A percentile compares a stretch with the other conserved stretches of the same genome.
These are phyloP conservation scores for Penicillium canariense DNA, from an alignment of 495 filamentous ascomycete species.

Conservation along the genomic window DNA sequence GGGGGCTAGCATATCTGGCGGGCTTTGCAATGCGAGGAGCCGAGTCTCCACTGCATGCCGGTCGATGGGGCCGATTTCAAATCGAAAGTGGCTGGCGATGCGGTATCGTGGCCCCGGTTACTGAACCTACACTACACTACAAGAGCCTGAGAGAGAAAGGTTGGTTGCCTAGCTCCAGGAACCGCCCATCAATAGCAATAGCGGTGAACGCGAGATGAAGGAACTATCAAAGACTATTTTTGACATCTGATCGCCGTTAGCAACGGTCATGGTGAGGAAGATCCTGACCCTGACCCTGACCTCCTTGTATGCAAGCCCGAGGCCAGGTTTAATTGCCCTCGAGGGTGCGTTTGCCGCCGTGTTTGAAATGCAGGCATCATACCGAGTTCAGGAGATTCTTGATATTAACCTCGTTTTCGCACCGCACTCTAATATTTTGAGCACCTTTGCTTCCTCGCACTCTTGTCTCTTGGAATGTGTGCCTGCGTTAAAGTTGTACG, in stretches of 20 bases:
- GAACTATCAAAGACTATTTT: background rate
- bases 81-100: background rate
- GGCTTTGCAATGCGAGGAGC: constrained; percentile 12
- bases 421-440: background rate
- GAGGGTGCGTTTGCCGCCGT: background rate
- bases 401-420: background rate
- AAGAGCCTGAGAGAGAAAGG: background rate
- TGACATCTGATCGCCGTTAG: too few relatives aligned
- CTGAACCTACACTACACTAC: background rate
- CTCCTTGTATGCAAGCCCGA: background rate
- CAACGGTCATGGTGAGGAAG: background rate
- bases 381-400: background rate
- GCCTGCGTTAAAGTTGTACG: background rate
- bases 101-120: background rate
- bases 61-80: background rate
- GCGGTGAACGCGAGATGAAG: background rate
- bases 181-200: background rate
- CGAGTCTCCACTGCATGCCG: constrained; percentile 11
- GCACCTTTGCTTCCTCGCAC: background rate
- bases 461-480: constrained; percentile 6
- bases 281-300: background rate
- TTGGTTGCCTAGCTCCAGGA: background rate
- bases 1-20: constrained; percentile 9
- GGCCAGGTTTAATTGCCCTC: background rate
- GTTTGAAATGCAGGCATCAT: background rate